Percentiles rank a stretch among this genome's conserved stretches.
phyloP scores from a whole-genome alignment of 495 filamentous ascomycete species.

The Penicillium diatomitis region DNA sequence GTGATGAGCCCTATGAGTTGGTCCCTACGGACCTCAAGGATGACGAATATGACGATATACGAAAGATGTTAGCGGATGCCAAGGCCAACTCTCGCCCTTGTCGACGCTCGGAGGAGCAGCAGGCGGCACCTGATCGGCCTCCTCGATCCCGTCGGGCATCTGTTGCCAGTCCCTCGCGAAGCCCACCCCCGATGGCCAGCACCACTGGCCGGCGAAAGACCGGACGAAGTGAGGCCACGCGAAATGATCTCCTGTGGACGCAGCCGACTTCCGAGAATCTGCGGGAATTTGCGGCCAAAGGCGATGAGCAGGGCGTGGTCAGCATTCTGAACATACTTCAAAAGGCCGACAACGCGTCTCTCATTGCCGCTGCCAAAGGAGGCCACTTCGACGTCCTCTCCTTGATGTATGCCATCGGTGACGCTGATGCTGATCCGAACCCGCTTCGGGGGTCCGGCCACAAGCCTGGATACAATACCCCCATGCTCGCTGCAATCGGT shows the following conservation, averaged over 20 bases:
- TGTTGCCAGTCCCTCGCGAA: slow-evolving; percentile 44
- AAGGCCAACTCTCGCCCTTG: slow-evolving; percentile 37
- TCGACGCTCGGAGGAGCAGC: slow-evolving; percentile 60
- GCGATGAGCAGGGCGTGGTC: slow-evolving; percentile 70
- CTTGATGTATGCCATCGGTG: slow-evolving; percentile 72
- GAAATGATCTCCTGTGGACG: slow-evolving; percentile 54
- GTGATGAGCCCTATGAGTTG: slow-evolving; percentile 78
- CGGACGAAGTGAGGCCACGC: slow-evolving; percentile 49
- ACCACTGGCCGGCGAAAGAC: slow-evolving; percentile 40
- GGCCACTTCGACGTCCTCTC: slow-evolving; percentile 83
- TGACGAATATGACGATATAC: slow-evolving; percentile 55
- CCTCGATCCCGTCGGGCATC: slow-evolving; percentile 56
- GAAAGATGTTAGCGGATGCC: slow-evolving; percentile 37
- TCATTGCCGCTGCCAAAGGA: slow-evolving; percentile 85
- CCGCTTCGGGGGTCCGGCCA: slow-evolving; percentile 41
- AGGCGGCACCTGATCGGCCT: slow-evolving; percentile 40
- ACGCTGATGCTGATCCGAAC: slow-evolving; percentile 69
- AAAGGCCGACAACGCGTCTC: slow-evolving; percentile 72
- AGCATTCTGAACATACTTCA: slow-evolving; percentile 68
- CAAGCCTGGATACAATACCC: slow-evolving; percentile 58
- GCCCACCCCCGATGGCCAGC: slow-evolving; percentile 34
- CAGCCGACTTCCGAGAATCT: slow-evolving; percentile 61
- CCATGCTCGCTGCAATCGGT: slow-evolving; percentile 90
- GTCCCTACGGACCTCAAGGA: slow-evolving; percentile 62
- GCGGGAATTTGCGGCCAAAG: slow-evolving; percentile 68